These are phyloP conservation scores for Adiantum capillusveneris DNA, from an alignment of 75 land plant genomes.

Conservation along the genomic window DNA sequence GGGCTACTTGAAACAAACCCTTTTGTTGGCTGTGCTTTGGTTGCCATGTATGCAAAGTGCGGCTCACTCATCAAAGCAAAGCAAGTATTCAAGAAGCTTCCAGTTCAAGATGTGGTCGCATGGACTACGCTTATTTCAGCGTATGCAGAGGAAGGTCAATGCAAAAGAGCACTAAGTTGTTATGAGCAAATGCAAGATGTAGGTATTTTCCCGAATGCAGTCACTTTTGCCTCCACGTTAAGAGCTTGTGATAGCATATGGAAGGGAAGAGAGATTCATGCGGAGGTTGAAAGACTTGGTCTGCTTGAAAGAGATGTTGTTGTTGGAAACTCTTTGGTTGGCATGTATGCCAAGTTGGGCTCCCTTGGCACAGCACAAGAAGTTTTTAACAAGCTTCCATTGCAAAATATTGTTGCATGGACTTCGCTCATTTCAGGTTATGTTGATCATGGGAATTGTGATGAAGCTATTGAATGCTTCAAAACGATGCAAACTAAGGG, in stretches of 20 bases:
- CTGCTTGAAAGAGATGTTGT: not conserved
- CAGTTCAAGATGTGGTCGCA: conserved; percentile 14
- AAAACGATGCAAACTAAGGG: conserved; percentile 10
- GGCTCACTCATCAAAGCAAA: not conserved
- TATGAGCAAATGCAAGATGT: conserved; percentile 24
- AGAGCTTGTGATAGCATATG: conserved; percentile 28
- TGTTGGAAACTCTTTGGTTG: conserved; percentile 11
- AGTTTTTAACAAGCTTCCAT: conserved; percentile 12
- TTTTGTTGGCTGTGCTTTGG: conserved; percentile 6
- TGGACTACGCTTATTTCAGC: conserved; percentile 38
- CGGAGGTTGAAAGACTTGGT: conserved; percentile 17
- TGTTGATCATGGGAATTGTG: conserved; percentile 10
- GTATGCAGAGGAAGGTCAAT: conserved; percentile 13
- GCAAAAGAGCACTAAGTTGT: conserved; percentile 20
- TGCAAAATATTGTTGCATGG: conserved; percentile 19
- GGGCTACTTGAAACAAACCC: not conserved
- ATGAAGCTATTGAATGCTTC: conserved; percentile 15
- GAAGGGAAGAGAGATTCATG: conserved; percentile 30
- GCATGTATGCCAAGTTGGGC: conserved; percentile 9
- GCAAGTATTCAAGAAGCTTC: conserved; percentile 6
- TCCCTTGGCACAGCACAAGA: conserved; percentile 5
- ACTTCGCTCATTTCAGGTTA: conserved; percentile 24
- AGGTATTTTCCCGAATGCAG: conserved; percentile 24
- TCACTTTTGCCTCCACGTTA: conserved; percentile 29
- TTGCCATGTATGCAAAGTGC: conserved; percentile 11